Conservation (phyloP, 768 basidiomycete species). For the Paxillus ammoniavirescens region DNA sequence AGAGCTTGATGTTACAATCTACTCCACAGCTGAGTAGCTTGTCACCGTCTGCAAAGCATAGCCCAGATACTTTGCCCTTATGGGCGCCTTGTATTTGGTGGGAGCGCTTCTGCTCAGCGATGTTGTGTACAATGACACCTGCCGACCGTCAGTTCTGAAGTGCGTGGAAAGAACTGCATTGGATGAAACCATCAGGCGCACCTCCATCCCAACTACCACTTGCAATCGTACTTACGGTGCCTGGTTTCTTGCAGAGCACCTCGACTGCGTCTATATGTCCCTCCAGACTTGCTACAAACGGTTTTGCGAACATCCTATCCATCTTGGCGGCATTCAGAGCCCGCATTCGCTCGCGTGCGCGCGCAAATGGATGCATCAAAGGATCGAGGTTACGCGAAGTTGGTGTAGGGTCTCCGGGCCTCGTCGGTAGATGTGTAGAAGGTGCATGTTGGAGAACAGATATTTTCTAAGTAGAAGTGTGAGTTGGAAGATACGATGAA, state of each 20-base stretch:
- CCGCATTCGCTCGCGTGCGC: conserved; percentile 88
- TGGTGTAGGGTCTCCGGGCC: conserved; percentile 84
- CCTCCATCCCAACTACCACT: conserved; percentile 97
- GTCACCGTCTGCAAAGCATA: conserved; percentile 67
- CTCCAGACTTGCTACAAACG: conserved; percentile 85
- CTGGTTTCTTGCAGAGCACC: conserved; percentile 68
- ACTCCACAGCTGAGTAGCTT: conserved; percentile 77
- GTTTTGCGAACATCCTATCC: conserved; percentile 97
- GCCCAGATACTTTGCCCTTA: conserved; percentile 81
- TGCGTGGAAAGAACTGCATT: not conserved
- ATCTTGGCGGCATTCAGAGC: conserved; percentile 96
- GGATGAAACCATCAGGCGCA: conserved; percentile 38
- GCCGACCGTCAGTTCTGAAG: not conserved
- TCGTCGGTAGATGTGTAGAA: conserved; percentile 65
- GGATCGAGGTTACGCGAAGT: conserved; percentile 91
- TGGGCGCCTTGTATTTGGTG: conserved; percentile 68
- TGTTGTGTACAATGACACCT: conserved; percentile 88
- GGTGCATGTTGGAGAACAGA: conserved; percentile 84
- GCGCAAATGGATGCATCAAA: conserved; percentile 92
- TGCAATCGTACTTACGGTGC: conserved; percentile 73
- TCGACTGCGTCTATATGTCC: conserved; percentile 97
- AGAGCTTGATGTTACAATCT: conserved; percentile 80
- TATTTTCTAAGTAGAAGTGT: conserved; percentile 59
- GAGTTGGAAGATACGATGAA: conserved; percentile 1
- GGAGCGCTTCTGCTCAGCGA: conserved; percentile 55